Conservation (phyloP, 2,329 filamentous ascomycete species). For the Geosmithia putterillii region DNA sequence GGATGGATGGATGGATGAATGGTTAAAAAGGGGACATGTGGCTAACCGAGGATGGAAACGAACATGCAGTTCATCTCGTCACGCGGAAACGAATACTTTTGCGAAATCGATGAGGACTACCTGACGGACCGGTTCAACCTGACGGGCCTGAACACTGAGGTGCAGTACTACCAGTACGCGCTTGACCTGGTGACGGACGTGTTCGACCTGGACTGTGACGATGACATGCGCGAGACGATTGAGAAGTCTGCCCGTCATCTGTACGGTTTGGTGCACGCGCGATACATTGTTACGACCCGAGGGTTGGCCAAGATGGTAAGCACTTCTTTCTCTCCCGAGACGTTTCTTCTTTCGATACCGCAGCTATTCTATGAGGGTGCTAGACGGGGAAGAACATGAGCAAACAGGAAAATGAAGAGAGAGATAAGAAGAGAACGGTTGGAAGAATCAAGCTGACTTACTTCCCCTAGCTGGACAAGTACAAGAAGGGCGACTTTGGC, state of each 20-base stretch:
- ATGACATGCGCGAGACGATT: slow-evolving; percentile 95
- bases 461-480: slow-evolving; percentile 73
- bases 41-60: background rate
- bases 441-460: background rate
- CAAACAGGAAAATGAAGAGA: background rate
- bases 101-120: slow-evolving; percentile 98
- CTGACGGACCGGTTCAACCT: slow-evolving; percentile 96
- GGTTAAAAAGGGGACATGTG: background rate
- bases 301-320: slow-evolving; percentile 91
- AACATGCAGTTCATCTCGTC: slow-evolving; percentile 84
- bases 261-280: slow-evolving; percentile 89
- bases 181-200: slow-evolving; percentile 95
- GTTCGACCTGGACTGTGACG: slow-evolving; percentile 96
- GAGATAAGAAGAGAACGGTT: background rate
- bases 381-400: background rate
- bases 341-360: background rate
- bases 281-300: slow-evolving; percentile 92
- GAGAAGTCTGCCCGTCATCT: slow-evolving; percentile 94
- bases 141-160: slow-evolving; percentile 91
- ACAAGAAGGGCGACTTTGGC: slow-evolving; percentile 95
- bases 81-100: slow-evolving; percentile 97
- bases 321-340: slow-evolving; percentile 2
- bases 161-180: slow-evolving; percentile 98
- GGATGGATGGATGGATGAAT: background rate
- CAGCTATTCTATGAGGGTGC: background rate